Percentiles rank a stretch among this genome's conserved stretches.
Conservation (phyloP, 495 filamentous ascomycete genomes). For the Thermochaetoides thermophila region DNA sequence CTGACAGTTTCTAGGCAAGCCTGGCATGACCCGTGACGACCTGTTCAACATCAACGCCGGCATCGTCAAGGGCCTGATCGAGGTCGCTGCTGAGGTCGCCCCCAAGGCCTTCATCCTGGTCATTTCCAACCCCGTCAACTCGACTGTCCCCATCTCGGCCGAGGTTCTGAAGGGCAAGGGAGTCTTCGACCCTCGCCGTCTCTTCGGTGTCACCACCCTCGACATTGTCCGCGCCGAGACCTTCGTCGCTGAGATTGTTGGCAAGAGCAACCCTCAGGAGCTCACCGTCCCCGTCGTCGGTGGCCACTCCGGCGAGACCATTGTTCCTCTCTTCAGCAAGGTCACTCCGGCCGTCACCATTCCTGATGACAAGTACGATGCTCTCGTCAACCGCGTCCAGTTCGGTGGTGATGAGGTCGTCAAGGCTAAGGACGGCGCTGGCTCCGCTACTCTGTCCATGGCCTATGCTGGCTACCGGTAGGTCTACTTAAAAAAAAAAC, state of each 20-base stretch:
- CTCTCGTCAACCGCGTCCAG: constrained; percentile 82
- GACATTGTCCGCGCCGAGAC: constrained; percentile 97
- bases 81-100: constrained; percentile 68
- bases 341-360: constrained; percentile 64
- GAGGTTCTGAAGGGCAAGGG: constrained; percentile 86
- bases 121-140: constrained; percentile 99
- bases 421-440: constrained; percentile 89
- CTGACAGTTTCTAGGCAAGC: constrained; percentile 54
- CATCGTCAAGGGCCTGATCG: constrained; percentile 76
- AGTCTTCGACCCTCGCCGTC: constrained; percentile 82
- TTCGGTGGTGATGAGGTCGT: constrained; percentile 98
- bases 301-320: constrained; percentile 94
- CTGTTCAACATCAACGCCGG: constrained; percentile 98
- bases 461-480: constrained; percentile 91
- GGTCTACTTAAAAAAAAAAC: constrained; percentile 1
- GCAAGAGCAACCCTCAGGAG: constrained; percentile 66
- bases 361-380: constrained; percentile 72
- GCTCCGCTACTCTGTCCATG: constrained; percentile 95
- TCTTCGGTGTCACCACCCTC: constrained; percentile 96
- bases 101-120: constrained; percentile 88
- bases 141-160: constrained; percentile 91
- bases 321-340: constrained; percentile 93
- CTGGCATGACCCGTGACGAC: constrained; percentile 97
- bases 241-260: constrained; percentile 76
- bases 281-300: constrained; percentile 83